These are phyloP conservation scores for Clonostachys sp. DNA, from an alignment of 2,329 filamentous ascomycete genomes.

Conservation along the genomic window DNA sequence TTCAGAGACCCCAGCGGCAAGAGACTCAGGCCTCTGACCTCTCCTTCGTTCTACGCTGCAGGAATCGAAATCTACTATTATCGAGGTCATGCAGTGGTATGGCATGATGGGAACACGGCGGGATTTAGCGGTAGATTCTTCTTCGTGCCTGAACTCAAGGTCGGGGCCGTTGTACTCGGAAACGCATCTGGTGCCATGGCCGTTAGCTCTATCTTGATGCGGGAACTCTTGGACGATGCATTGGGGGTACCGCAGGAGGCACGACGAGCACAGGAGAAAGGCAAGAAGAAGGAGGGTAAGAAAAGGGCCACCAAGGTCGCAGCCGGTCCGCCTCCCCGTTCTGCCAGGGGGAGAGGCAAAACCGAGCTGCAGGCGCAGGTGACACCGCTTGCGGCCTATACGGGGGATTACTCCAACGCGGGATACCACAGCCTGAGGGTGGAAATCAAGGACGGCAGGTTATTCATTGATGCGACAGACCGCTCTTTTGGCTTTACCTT, in stretches of 20 bases:
- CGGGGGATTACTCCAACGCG: constrained; percentile 13
- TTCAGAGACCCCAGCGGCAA: constrained; percentile 6
- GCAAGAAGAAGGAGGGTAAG: neutral
- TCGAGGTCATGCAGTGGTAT: constrained; percentile 9
- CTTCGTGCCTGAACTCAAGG: constrained; percentile 15
- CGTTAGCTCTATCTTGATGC: constrained; percentile 8
- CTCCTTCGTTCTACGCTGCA: constrained; percentile 8
- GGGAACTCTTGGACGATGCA: constrained; percentile 11
- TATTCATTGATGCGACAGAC: too few species aligned
- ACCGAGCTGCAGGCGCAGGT: neutral
- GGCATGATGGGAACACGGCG: constrained; percentile 14
- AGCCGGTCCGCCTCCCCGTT: neutral
- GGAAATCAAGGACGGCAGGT: constrained; percentile 2
- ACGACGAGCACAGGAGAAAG: neutral
- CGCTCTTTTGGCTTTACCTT: too few species aligned
- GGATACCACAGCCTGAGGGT: constrained; percentile 16
- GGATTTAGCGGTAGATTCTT: constrained; percentile 16
- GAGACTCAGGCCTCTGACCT: constrained; percentile 1
- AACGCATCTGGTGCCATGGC: constrained; percentile 11
- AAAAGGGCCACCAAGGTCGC: neutral
- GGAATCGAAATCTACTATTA: constrained; percentile 15
- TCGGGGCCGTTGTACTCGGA: constrained; percentile 15
- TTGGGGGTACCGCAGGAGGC: constrained; percentile 1
- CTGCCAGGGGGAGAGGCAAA: neutral
- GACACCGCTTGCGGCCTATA: constrained; percentile 7